A percentile compares a stretch with the other conserved stretches of the same genome.
Evolutionary conservation across 768 basidiomycete species (phyloP).

Genomic region (Amanita phalloides): DNA sequence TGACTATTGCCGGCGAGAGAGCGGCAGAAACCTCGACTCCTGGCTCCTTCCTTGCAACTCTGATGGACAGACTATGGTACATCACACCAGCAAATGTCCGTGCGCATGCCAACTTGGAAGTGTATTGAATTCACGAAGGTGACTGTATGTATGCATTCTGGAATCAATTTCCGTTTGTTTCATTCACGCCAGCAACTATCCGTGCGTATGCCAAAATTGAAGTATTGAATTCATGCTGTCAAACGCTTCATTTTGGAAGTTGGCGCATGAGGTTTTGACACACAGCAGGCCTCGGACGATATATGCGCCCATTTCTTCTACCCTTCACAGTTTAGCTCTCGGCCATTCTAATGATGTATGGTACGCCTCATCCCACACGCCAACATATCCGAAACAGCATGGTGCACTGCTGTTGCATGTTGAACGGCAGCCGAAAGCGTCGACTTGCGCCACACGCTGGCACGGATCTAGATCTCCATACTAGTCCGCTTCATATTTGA

Average conservation of each 20-base stretch:
- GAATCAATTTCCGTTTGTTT: not conserved
- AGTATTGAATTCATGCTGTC: not conserved
- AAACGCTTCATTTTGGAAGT: not conserved
- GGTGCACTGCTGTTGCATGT: no score
- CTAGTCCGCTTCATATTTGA: no score
- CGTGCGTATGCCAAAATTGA: no score
- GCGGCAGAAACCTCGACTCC: slow-evolving; percentile 49
- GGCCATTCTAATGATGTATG: no score
- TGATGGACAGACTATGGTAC: slow-evolving; percentile 47
- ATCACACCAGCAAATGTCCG: slow-evolving; percentile 23
- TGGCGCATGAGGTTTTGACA: not conserved
- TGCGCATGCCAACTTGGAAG: slow-evolving; percentile 20
- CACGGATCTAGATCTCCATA: no score
- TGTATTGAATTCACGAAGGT: slow-evolving; percentile 7
- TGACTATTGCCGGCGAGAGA: slow-evolving; percentile 54
- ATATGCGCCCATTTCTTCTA: no score
- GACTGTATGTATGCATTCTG: not conserved
- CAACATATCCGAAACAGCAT: no score
- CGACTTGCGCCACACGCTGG: no score
- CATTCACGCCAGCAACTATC: not conserved
- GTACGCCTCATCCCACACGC: no score
- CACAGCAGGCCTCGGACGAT: no score
- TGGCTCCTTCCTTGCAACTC: slow-evolving; percentile 51
- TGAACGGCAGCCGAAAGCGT: no score
- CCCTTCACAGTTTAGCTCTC: no score